A percentile compares a stretch with the other conserved stretches of the same genome.
phyloP scores from a whole-genome alignment of 768 basidiomycete genomes.

The Leccinum rimulosum region DNA sequence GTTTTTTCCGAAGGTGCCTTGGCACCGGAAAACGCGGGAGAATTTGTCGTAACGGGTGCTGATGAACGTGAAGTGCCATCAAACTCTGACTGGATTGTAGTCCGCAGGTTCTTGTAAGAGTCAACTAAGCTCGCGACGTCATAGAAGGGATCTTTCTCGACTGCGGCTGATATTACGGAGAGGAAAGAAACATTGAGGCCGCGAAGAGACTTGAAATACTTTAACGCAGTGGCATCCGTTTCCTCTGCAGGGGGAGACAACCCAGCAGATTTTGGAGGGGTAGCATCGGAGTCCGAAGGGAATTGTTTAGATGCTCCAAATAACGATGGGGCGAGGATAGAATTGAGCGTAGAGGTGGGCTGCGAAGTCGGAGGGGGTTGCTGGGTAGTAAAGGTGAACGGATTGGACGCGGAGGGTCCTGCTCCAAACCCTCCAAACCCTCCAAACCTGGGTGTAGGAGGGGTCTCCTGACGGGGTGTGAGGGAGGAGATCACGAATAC shows the following conservation, averaged over 20 bases:
- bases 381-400: slow-evolving; percentile 43
- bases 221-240: slow-evolving; percentile 37
- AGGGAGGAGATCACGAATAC: slow-evolving; percentile 13
- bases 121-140: slow-evolving; percentile 57
- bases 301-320: background rate
- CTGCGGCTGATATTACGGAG: slow-evolving; percentile 52
- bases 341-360: slow-evolving; percentile 9
- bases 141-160: slow-evolving; percentile 69
- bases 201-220: slow-evolving; percentile 69
- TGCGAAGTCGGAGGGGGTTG: slow-evolving; percentile 14
- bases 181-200: slow-evolving; percentile 71
- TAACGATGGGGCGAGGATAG: slow-evolving; percentile 26
- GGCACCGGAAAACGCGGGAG: slow-evolving; percentile 12
- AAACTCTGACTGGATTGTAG: slow-evolving; percentile 54
- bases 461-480: slow-evolving; percentile 20
- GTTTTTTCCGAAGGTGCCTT: slow-evolving; percentile 18
- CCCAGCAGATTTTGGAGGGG: slow-evolving; percentile 13
- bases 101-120: slow-evolving; percentile 56
- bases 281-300: slow-evolving; percentile 29
- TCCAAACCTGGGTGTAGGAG: slow-evolving; percentile 44
- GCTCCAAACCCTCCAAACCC: slow-evolving; percentile 55
- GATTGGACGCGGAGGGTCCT: slow-evolving; percentile 24
- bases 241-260: slow-evolving; percentile 23
- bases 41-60: slow-evolving; percentile 8
- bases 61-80: slow-evolving; percentile 34